Evolutionary conservation across 192 early-diverging fungal species (phyloP), one percentile per base, ranked within the genome.

Genomic region (Coemansia sp.): DNA sequence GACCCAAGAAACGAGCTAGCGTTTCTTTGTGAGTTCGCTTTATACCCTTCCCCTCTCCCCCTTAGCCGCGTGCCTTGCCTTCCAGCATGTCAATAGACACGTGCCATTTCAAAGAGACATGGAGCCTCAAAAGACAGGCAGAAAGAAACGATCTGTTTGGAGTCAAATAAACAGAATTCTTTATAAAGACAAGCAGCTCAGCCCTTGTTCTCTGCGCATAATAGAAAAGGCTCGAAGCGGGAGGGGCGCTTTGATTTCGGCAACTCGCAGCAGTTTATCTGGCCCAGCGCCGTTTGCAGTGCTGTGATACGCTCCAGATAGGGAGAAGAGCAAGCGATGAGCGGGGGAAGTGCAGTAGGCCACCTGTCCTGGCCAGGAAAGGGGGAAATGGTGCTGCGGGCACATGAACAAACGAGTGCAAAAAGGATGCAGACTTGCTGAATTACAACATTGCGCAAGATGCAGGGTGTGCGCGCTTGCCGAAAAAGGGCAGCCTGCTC

Each of bases 241-340:
- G 39, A n/a, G n/a, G n/a, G n/a, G n/a, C n/a, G 39, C 39, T 42
- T 42, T 42, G 39, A 42, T 42, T 42, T 42, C 39, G 39, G 39
- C 39, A 42, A 42, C 39, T 42, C 13, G 39, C 39, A 42, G 39
- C 39, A 42, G 39, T 13, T 42, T n/a, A n/a, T n/a, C n/a, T n/a
- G n/a, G n/a, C n/a, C n/a, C n/a, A n/a, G n/a, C n/a, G n/a, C n/a
- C n/a, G 39, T 18, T 42, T 42, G 39, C 16, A 13, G 39, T 42
- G 39, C 13, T 13, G 14, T 9, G 13, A 13, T n/a, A n/a, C n/a
- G n/a, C n/a, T n/a, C n/a, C n/a, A n/a, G n/a, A n/a, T n/a, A n/a
- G n/a, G n/a, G n/a, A n/a, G n/a, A n/a, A n/a, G n/a, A n/a, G n/a
- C n/a, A n/a, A n/a, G n/a, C n/a, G n/a, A n/a, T n/a, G n/a, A n/a